Evolutionary conservation across 1,284 basidiomycete genomes (phyloP).

Genomic region (Hypsizygus ulmarius): DNA sequence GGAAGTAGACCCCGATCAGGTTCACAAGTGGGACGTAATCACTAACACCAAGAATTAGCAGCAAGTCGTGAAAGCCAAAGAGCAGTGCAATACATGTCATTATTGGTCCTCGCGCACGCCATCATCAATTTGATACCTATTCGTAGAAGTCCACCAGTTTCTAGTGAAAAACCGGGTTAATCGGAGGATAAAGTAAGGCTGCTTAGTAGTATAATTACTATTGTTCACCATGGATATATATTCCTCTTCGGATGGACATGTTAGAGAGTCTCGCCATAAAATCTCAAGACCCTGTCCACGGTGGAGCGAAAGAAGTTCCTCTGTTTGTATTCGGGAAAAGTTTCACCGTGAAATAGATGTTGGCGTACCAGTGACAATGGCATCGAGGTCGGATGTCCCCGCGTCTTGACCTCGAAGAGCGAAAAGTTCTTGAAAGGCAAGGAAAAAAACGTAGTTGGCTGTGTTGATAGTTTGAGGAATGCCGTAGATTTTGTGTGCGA

Average conservation of each 20-base stretch:
- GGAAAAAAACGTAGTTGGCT: slow-evolving; percentile 96
- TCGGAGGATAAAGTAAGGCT: not conserved
- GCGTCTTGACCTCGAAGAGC: slow-evolving; percentile 45
- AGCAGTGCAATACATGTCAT: slow-evolving; percentile 52
- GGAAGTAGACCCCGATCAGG: slow-evolving; percentile 91
- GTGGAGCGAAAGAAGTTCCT: slow-evolving; percentile 88
- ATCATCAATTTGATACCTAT: slow-evolving; percentile 97
- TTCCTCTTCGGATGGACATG: slow-evolving; percentile 93
- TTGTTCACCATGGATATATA: slow-evolving; percentile 97
- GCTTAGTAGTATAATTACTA: slow-evolving; percentile 52
- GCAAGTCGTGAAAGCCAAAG: slow-evolving; percentile 1
- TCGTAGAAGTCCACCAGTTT: slow-evolving; percentile 93
- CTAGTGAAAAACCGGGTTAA: slow-evolving; percentile 40
- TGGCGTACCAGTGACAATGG: slow-evolving; percentile 61
- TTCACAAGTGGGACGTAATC: slow-evolving; percentile 93
- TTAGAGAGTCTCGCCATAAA: slow-evolving; percentile 90
- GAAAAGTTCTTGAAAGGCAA: slow-evolving; percentile 79
- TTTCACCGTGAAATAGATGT: not conserved
- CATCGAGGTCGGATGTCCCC: slow-evolving; percentile 51
- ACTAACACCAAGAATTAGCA: slow-evolving; percentile 38
- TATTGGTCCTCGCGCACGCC: slow-evolving; percentile 70
- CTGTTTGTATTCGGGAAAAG: slow-evolving; percentile 31
- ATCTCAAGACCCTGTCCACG: slow-evolving; percentile 96
- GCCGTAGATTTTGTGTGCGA: slow-evolving; percentile 94
- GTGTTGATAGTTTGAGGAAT: slow-evolving; percentile 97